Conservation (phyloP, 139 green algal species). For the Spirogloea muscicola region DNA sequence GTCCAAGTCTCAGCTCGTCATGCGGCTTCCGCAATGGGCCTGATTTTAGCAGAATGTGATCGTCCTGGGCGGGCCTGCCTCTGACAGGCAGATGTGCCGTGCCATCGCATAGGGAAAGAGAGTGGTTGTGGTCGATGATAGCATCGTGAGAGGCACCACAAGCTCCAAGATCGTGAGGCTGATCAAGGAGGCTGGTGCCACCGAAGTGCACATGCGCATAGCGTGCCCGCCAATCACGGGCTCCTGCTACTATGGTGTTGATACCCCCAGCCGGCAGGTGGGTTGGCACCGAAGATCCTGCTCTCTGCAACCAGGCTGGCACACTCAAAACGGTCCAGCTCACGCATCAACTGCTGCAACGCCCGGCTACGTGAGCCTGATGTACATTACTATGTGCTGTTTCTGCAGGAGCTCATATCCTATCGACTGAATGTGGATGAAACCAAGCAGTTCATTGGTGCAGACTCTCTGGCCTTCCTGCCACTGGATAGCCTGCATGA, state of each 20-base stretch:
- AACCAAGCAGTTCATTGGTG: slow-evolving; percentile 47
- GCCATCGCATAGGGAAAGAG: slow-evolving; percentile 70
- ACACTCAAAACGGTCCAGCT: no score
- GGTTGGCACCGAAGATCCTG: no score
- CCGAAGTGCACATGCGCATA: slow-evolving; percentile 93
- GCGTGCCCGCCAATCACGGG: slow-evolving; percentile 85
- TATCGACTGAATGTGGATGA: slow-evolving; percentile 31
- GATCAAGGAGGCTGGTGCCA: slow-evolving; percentile 80
- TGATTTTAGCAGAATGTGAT: no score
- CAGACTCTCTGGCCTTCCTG: slow-evolving; percentile 42
- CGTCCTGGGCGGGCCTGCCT: no score
- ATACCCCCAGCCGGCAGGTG: slow-evolving; percentile 76
- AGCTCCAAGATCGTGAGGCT: slow-evolving; percentile 95
- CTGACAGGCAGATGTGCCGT: no score
- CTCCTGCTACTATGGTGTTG: slow-evolving; percentile 98
- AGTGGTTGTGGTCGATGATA: slow-evolving; percentile 98
- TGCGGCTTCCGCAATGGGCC: no score
- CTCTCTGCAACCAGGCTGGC: no score
- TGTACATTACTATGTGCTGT: no score
- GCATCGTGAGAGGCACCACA: slow-evolving; percentile 95
- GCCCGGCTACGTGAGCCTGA: no score
- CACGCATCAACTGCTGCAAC: no score
- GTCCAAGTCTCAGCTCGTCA: no score
- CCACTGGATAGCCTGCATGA: slow-evolving; percentile 33
- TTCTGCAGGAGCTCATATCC: slow-evolving; percentile 46